Percentiles rank a stretch among this genome's conserved stretches.
phyloP scores from a whole-genome alignment of 2,329 filamentous ascomycete species.

The Botrytis byssoidea region DNA sequence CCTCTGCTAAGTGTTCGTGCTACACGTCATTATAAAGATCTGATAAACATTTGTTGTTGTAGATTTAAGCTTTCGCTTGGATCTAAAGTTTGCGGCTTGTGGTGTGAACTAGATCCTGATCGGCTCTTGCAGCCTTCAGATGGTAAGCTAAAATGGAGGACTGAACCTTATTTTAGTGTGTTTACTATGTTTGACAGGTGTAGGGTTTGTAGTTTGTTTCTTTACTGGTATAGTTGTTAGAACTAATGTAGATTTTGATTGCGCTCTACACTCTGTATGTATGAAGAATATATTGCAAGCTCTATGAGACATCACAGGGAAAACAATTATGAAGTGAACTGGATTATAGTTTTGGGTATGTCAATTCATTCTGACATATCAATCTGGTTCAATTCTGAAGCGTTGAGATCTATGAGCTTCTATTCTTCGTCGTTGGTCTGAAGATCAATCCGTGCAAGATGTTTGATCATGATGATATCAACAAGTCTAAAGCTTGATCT shows the following conservation, averaged over 20 bases:
- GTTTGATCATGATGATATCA: not conserved
- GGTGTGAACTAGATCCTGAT: not conserved
- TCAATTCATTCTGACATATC: no score
- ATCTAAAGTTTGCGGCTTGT: not conserved
- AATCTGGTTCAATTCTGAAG: no score
- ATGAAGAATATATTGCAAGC: rapidly evolving
- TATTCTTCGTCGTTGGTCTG: no score
- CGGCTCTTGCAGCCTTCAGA: no score
- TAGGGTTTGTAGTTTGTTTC: not conserved
- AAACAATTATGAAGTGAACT: not conserved
- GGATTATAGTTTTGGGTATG: no score
- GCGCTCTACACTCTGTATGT: not conserved
- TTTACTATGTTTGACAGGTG: not conserved
- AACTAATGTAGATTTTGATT: not conserved
- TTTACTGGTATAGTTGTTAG: not conserved
- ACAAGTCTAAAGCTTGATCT: not conserved
- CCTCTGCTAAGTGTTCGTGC: no score
- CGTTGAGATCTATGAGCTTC: not conserved
- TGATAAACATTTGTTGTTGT: not conserved
- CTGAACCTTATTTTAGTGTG: not conserved
- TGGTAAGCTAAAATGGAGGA: not conserved
- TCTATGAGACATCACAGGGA: not conserved
- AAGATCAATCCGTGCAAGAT: not conserved
- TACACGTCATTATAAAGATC: not conserved
- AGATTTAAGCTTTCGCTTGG: not conserved